Evolutionary conservation across 2,329 filamentous ascomycete species (phyloP).

Genomic region (Neofusicoccum sp.): DNA sequence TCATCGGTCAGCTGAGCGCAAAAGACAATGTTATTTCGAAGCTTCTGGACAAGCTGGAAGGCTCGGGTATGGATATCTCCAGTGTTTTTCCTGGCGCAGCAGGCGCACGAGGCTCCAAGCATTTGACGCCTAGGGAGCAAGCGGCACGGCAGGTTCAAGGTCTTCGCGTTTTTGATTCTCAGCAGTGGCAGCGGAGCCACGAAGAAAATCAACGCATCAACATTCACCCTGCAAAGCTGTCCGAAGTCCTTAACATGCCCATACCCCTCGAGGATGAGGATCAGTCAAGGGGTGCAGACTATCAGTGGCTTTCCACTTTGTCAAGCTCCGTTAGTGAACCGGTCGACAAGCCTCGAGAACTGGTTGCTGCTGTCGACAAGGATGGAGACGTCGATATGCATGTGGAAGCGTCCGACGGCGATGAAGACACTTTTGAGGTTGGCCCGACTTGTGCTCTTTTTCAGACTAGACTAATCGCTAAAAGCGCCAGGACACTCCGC

Average conservation of each 20-base stretch:
- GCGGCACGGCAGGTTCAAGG: slow-evolving; percentile 56
- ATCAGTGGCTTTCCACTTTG: background rate
- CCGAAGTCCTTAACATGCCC: background rate
- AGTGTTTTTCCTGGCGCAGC: slow-evolving; percentile 57
- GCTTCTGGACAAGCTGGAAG: slow-evolving; percentile 58
- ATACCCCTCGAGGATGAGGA: background rate
- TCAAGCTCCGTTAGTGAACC: background rate
- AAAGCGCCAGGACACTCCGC: slow-evolving; percentile 15
- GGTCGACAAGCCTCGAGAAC: background rate
- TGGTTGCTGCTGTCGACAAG: background rate
- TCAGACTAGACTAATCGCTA: background rate
- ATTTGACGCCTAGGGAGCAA: slow-evolving; percentile 48
- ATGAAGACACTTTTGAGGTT: slow-evolving; percentile 12
- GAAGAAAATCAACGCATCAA: background rate
- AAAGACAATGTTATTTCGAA: slow-evolving; percentile 61
- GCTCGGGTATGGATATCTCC: slow-evolving; percentile 54
- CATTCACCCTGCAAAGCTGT: background rate
- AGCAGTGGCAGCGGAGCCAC: slow-evolving; percentile 40
- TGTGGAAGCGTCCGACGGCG: background rate
- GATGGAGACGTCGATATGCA: background rate
- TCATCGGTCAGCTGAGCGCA: slow-evolving; percentile 51
- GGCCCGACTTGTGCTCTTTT: background rate
- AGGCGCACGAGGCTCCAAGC: slow-evolving; percentile 45
- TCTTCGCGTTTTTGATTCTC: slow-evolving; percentile 53
- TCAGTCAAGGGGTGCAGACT: background rate